A percentile compares a stretch with the other conserved stretches of the same genome.
These are phyloP conservation scores for Gilbertella persicaria DNA, from an alignment of 371 early-diverging fungal genomes.

Conservation along the genomic window DNA sequence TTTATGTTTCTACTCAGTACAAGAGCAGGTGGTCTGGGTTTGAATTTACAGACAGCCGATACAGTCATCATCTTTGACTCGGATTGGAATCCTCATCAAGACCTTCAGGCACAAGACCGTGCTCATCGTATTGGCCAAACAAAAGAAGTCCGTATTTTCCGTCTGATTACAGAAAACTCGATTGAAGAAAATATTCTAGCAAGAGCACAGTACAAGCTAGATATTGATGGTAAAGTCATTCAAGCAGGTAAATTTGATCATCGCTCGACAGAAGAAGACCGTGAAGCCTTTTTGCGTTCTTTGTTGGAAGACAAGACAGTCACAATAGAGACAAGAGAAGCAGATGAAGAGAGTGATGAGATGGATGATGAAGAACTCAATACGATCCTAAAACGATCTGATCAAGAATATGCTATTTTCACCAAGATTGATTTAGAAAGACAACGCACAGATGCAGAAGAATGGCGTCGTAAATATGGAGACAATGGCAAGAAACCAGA, in stretches of 20 bases:
- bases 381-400: constrained; percentile 39
- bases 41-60: constrained; percentile 99
- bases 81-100: constrained; percentile 99
- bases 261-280: constrained; percentile 92
- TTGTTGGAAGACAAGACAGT: constrained; percentile 70
- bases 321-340: constrained; percentile 66
- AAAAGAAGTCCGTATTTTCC: constrained; percentile 97
- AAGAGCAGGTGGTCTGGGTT: constrained; percentile 99
- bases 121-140: constrained; percentile 99
- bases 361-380: constrained; percentile 71
- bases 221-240: constrained; percentile 98
- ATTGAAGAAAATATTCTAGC: constrained; percentile 97
- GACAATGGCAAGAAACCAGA: constrained; percentile 54
- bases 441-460: constrained; percentile 28
- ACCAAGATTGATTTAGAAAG: constrained; percentile 48
- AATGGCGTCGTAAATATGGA: constrained; percentile 29
- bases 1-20: constrained; percentile 98
- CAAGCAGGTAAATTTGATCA: constrained; percentile 99
- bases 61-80: constrained; percentile 99
- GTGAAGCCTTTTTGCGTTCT: constrained; percentile 83
- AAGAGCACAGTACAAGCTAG: constrained; percentile 93
- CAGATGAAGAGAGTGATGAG: constrained; percentile 60
- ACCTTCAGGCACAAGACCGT: constrained; percentile 99
- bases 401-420: constrained; percentile 37
- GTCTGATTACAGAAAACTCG: constrained; percentile 92